These are phyloP conservation scores for Planoprotostelium fungivorum DNA, from an alignment of 78 protist genomes.

Conservation along the genomic window DNA sequence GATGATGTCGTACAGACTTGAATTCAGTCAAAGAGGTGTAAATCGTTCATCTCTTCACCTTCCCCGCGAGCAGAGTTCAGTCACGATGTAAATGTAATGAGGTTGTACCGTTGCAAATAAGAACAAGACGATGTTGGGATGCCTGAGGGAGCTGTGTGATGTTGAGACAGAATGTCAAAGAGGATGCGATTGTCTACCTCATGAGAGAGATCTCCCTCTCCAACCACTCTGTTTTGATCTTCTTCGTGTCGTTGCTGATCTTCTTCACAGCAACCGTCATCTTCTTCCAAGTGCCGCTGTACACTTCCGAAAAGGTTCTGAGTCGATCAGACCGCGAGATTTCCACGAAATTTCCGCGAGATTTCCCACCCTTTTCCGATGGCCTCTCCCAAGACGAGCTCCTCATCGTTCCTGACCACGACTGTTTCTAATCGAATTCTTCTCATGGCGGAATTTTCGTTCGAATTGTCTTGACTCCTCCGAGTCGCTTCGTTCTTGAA, in stretches of 20 bases:
- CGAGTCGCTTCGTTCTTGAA: not conserved
- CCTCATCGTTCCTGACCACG: not conserved
- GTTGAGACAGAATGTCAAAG: too few relatives aligned
- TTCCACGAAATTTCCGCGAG: too few relatives aligned
- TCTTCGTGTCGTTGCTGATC: not conserved
- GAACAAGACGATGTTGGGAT: conserved; percentile 57
- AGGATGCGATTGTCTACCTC: not conserved
- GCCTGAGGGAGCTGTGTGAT: conserved; percentile 20
- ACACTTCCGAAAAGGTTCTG: not conserved
- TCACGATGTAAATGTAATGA: not conserved
- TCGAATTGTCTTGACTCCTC: not conserved
- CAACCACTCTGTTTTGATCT: not conserved
- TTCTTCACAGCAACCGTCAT: not conserved
- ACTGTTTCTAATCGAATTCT: not conserved
- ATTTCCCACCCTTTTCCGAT: not conserved
- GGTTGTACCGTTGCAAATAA: not conserved
- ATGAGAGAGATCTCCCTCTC: not conserved
- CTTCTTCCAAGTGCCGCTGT: not conserved
- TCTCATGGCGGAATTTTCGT: too few relatives aligned
- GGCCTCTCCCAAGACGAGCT: not conserved
- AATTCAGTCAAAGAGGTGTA: not conserved
- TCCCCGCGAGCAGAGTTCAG: not conserved
- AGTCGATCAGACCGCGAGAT: too few relatives aligned
- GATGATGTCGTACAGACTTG: conserved; percentile 33
- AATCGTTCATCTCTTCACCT: not conserved